phyloP scores from a whole-genome alignment of 164 flowering plant genomes.

The Cinnamomum chago region DNA sequence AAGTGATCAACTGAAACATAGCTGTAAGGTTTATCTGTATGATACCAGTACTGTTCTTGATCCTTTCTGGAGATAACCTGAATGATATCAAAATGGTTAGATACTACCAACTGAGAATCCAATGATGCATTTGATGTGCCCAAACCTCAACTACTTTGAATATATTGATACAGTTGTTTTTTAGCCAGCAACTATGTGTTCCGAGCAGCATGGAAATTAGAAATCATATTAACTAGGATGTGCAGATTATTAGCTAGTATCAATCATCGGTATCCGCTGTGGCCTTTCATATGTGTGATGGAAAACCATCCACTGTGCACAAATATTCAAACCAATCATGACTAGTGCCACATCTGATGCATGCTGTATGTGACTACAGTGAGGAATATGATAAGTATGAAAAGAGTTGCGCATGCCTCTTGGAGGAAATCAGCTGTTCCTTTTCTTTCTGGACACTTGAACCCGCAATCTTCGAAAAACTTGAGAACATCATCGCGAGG shows the following conservation, averaged over 20 bases:
- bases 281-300: neutral
- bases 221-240: neutral
- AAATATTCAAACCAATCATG: neutral
- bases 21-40: slow-evolving; percentile 30
- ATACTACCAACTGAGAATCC: neutral
- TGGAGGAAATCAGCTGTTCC: slow-evolving; percentile 53
- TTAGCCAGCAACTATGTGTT: neutral
- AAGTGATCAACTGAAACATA: slow-evolving; percentile 45
- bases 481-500: slow-evolving; percentile 32
- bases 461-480: slow-evolving; percentile 49
- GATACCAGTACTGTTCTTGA: slow-evolving; percentile 57
- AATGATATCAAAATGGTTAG: neutral
- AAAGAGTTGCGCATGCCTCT: slow-evolving; percentile 26
- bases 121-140: neutral
- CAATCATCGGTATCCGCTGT: neutral
- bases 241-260: too few relatives aligned
- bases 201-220: neutral
- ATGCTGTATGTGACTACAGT: neutral
- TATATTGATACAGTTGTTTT: neutral
- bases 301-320: neutral
- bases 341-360: neutral
- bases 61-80: slow-evolving; percentile 66
- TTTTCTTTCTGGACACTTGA: slow-evolving; percentile 53
- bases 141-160: neutral
- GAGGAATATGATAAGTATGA: neutral